Percentiles rank a stretch among this genome's conserved stretches.
These are phyloP conservation scores for Myxozyma melibiosi DNA, from an alignment of 805 yeast species.

Conservation along the genomic window DNA sequence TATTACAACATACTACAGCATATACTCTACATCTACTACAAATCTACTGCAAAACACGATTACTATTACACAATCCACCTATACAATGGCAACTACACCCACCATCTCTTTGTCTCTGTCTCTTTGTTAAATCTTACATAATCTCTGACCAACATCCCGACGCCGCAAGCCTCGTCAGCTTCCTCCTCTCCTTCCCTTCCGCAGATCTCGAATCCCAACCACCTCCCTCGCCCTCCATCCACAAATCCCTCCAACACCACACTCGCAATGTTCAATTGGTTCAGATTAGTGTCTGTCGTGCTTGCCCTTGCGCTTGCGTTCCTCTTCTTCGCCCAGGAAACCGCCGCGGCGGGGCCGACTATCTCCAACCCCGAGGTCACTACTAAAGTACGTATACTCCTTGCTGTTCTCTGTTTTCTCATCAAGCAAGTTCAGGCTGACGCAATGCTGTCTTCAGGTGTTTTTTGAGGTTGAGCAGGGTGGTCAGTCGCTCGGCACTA, in stretches of 20 bases:
- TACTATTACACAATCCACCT: no score
- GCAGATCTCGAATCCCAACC: background rate
- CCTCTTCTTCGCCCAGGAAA: conserved; percentile 23
- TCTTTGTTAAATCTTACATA: no score
- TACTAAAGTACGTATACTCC: conserved; percentile 40
- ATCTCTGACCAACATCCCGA: background rate
- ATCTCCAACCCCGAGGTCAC: conserved; percentile 34
- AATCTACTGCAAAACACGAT: no score
- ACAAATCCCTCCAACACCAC: background rate
- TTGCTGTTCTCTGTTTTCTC: background rate
- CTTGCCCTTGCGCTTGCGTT: conserved; percentile 24
- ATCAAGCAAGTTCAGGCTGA: background rate
- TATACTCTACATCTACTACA: no score
- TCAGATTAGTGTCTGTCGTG: conserved; percentile 8
- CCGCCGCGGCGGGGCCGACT: conserved; percentile 18
- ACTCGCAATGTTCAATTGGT: conserved; percentile 7
- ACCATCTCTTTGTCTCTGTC: no score
- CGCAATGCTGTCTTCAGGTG: conserved; percentile 49
- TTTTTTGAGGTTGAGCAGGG: conserved; percentile 86
- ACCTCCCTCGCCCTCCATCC: background rate
- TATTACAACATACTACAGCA: no score
- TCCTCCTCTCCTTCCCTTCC: background rate
- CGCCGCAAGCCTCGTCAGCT: background rate
- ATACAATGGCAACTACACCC: no score
- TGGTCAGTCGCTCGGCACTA: conserved; percentile 72